Base-by-base conservation (phyloP, 495 filamentous ascomycete species). In the Trichoderma gamsii region DNA sequence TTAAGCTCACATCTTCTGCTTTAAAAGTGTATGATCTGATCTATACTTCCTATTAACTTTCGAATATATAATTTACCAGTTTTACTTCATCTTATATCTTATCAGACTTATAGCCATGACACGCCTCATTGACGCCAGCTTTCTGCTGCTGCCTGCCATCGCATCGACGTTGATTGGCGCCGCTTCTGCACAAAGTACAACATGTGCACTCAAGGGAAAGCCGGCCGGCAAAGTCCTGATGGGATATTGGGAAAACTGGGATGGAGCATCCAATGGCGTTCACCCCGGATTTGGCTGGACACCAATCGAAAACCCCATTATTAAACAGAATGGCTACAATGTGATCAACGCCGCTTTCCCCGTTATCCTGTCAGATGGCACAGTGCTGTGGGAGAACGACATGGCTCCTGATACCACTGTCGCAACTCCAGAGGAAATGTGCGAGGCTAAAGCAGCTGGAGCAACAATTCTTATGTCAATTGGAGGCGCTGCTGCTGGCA, bases 381-480 rank as follows among this genome's bases (percentile, higher is more conserved):
- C 71, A 13, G 71, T 49, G 13, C 18, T 69, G 8, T 73, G 71
- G 71, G 56, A 68, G 12, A 66, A 70, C 46, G 71, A 70, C 35
- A 73, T 73, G 46, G 71, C 71, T 66, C 56, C 63, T 0, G 67
- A 56, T 9, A 68, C 70, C 41, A 56, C 52, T 15, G 70, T 73
- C 27, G 46, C 70, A 0, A 68, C 68, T 2, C 71, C 71, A 16
- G 43, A 41, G 1, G 70, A 73, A 52, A 73, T 73, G 70, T 73
- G 71, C 52, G 32, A 64, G 35, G 71, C 71, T 27, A 73, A 73
- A 27, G 71, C 70, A 4, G 68, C 68, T 15, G 71, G 71, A 16
- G 82, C 83, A 65, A 83, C 82, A 1, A 83, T 82, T 32, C 81
- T 80, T 4, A 79, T 84, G 77, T 85, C 82, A 51, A 85, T 85